A percentile compares a stretch with the other conserved stretches of the same genome.
phyloP scores from a whole-genome alignment of 495 filamentous ascomycete species.

The Melanomma pulvis-pyrius region DNA sequence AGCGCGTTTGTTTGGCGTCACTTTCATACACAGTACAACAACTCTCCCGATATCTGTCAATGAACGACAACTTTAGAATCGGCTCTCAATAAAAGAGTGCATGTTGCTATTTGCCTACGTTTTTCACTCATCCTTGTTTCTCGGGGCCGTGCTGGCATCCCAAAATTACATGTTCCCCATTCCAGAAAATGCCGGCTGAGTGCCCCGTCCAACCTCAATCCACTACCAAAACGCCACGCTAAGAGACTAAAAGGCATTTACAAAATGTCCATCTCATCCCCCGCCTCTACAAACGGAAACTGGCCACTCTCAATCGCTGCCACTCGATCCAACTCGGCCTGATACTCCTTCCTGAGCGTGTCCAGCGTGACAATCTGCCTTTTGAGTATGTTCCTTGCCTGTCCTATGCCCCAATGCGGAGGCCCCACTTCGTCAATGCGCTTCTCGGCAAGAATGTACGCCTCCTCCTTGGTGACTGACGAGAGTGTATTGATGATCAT shows the following conservation, averaged over 20 bases:
- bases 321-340: slow-evolving; percentile 79
- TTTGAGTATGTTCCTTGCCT: slow-evolving; percentile 40
- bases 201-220: background rate
- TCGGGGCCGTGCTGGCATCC: background rate
- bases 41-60: too few species aligned
- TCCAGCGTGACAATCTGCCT: slow-evolving; percentile 76
- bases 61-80: too few species aligned
- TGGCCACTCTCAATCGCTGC: slow-evolving; percentile 63
- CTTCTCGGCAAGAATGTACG: slow-evolving; percentile 64
- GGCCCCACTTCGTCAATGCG: slow-evolving; percentile 21
- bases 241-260: slow-evolving; percentile 11
- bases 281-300: slow-evolving; percentile 60
- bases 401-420: slow-evolving; percentile 37
- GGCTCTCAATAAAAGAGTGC: too few species aligned
- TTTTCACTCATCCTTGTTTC: background rate
- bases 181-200: background rate
- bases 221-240: slow-evolving; percentile 32
- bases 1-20: slow-evolving; percentile 27
- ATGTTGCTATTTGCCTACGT: background rate
- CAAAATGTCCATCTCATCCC: slow-evolving; percentile 42
- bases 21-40: background rate
- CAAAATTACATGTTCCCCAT: slow-evolving; percentile 4
- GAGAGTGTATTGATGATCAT: slow-evolving; percentile 85
- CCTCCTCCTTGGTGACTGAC: slow-evolving; percentile 79
- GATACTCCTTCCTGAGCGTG: slow-evolving; percentile 82